Conservation (phyloP, 2,329 filamentous ascomycete genomes). For the Xylaria hypoxylon region DNA sequence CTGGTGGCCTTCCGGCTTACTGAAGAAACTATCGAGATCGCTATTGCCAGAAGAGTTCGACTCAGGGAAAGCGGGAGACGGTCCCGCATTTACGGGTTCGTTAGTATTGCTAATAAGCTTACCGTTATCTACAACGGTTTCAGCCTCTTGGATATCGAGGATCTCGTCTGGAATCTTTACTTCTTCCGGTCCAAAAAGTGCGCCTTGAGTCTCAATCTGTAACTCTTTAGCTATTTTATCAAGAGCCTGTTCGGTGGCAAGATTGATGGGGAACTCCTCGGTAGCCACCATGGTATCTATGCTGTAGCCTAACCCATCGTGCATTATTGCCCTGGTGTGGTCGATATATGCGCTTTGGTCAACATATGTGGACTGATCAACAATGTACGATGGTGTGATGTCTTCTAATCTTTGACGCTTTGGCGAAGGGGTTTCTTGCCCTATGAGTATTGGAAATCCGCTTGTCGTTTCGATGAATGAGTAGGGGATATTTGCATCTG, state of each 20-base stretch:
- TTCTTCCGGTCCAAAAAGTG: too few relatives aligned
- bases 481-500: too few relatives aligned
- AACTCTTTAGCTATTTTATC: background rate
- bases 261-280: background rate
- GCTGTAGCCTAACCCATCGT: background rate
- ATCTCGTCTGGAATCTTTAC: background rate
- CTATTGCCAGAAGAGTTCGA: background rate
- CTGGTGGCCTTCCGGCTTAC: background rate
- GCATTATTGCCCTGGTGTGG: background rate
- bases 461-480: background rate
- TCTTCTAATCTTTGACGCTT: constrained; percentile 24
- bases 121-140: background rate
- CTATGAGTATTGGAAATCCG: background rate
- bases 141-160: background rate
- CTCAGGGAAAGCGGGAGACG: background rate
- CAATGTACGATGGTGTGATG: background rate
- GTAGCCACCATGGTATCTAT: background rate
- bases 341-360: too few relatives aligned
- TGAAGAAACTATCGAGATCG: constrained; percentile 4
- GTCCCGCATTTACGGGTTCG: too few relatives aligned
- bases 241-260: background rate
- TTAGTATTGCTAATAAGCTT: too few relatives aligned
- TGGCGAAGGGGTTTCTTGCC: background rate
- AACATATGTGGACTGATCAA: too few relatives aligned
- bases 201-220: too few relatives aligned